Conservation (phyloP, 768 basidiomycete genomes). For the Boletus sp. region DNA sequence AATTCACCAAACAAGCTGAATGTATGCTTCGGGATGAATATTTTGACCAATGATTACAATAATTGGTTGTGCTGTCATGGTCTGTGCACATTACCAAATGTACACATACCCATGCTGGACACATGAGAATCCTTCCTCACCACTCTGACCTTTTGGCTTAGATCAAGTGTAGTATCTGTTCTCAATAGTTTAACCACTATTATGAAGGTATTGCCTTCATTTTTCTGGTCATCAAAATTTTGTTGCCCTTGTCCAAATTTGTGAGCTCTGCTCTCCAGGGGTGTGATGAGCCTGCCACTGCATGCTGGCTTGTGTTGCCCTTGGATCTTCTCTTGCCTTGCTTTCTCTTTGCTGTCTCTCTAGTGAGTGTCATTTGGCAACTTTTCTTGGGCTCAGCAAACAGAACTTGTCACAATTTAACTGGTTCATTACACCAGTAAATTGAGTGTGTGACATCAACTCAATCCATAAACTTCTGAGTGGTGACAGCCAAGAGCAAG, state of each 20-base stretch:
- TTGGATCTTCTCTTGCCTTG: slow-evolving; percentile 40
- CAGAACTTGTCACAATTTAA: no score
- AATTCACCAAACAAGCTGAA: not conserved
- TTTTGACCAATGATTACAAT: not conserved
- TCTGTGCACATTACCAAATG: slow-evolving; percentile 5
- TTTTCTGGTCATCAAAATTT: slow-evolving; percentile 52
- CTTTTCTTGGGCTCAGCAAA: slow-evolving; percentile 9
- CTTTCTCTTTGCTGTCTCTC: slow-evolving; percentile 18
- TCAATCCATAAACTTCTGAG: no score
- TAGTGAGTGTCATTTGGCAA: not conserved
- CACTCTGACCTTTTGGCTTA: slow-evolving; percentile 56
- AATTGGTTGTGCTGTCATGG: not conserved
- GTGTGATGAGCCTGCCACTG: slow-evolving; percentile 40
- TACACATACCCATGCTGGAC: slow-evolving; percentile 11
- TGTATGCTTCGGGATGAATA: not conserved
- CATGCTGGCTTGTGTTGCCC: slow-evolving; percentile 57
- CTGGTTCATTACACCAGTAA: no score
- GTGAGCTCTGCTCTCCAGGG: slow-evolving; percentile 39
- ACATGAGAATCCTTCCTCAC: slow-evolving; percentile 7
- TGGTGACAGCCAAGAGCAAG: no score
- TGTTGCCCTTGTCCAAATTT: slow-evolving; percentile 22
- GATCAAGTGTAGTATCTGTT: slow-evolving; percentile 80
- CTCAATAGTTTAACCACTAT: slow-evolving; percentile 60
- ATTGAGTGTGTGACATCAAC: no score
- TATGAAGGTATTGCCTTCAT: slow-evolving; percentile 52